phyloP scores from a whole-genome alignment of 2,329 filamentous ascomycete species.

The Sporothrix mexicana region DNA sequence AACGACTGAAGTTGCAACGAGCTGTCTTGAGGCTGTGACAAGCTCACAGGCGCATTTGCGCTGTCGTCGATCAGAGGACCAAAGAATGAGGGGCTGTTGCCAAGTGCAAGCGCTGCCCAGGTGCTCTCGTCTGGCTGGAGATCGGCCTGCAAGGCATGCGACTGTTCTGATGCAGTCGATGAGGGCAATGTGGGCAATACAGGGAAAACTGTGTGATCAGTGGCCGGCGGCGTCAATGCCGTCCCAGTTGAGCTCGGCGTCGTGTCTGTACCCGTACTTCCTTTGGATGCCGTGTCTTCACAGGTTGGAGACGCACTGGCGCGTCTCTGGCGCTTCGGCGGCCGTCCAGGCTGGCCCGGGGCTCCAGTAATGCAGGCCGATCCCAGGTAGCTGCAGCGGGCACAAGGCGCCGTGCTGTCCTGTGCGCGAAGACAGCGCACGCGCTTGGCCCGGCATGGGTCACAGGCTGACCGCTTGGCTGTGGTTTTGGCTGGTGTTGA shows the following conservation, averaged over 20 bases:
- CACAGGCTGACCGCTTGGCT: slow-evolving; percentile 21
- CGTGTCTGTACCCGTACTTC: too few species aligned
- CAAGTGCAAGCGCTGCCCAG: not conserved
- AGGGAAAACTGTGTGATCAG: too few species aligned
- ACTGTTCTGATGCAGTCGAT: too few species aligned
- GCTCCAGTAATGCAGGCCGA: slow-evolving; percentile 19
- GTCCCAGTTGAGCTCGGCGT: too few species aligned
- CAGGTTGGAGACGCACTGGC: not conserved
- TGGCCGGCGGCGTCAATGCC: too few species aligned
- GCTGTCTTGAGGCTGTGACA: not conserved
- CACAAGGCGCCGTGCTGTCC: slow-evolving; percentile 25
- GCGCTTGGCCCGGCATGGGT: slow-evolving; percentile 22
- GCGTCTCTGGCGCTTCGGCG: not conserved
- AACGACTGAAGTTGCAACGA: not conserved
- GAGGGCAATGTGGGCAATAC: too few species aligned
- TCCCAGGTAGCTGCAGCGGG: slow-evolving; percentile 9
- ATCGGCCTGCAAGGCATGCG: too few species aligned
- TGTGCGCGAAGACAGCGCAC: slow-evolving; percentile 19
- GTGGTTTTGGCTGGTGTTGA: not conserved
- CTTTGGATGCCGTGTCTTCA: too few species aligned
- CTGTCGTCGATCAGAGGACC: not conserved
- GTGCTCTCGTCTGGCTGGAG: not conserved
- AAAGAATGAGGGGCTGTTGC: not conserved
- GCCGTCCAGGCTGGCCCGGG: slow-evolving; percentile 18
- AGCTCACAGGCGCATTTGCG: too few species aligned